Percentiles rank a stretch among this genome's conserved stretches.
phyloP scores from a whole-genome alignment of 2,329 filamentous ascomycete species.

The Elsinoe perseae region DNA sequence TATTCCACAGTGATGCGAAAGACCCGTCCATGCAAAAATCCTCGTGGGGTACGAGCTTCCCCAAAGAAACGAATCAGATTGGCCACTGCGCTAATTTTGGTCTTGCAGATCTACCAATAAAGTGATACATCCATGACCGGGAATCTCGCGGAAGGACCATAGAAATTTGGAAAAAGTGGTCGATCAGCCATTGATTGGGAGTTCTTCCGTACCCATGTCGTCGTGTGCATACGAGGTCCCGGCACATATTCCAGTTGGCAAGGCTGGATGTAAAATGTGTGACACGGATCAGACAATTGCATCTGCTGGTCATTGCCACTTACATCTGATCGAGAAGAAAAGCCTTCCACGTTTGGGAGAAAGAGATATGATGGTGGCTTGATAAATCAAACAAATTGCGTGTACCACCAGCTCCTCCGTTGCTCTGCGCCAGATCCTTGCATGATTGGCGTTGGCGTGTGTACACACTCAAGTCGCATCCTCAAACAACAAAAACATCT shows the following conservation, averaged over 20 bases:
- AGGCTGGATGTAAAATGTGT: not conserved
- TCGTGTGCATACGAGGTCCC: conserved; percentile 6
- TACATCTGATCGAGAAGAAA: not conserved
- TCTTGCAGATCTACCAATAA: conserved; percentile 13
- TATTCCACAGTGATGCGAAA: not conserved
- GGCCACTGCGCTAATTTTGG: conserved; percentile 14
- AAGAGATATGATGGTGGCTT: not conserved
- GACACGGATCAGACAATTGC: conserved; percentile 1
- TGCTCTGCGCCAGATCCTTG: conserved; percentile 1
- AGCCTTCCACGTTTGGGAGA: not conserved
- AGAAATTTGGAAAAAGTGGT: not conserved
- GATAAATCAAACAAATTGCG: not conserved
- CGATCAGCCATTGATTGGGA: not conserved
- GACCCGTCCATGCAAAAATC: not conserved
- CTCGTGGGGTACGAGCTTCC: not conserved
- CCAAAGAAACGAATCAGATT: not conserved
- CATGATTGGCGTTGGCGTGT: conserved; percentile 2
- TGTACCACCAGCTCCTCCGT: not conserved
- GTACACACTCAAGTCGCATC: not conserved
- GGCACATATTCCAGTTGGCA: not conserved
- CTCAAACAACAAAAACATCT: not conserved
- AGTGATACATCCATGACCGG: conserved; percentile 12
- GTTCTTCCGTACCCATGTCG: not conserved
- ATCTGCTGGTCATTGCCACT: not conserved
- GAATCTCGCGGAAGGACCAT: conserved; percentile 5